Conservation (phyloP, 176 grass and related monocot species). For the Musa acuminata region DNA sequence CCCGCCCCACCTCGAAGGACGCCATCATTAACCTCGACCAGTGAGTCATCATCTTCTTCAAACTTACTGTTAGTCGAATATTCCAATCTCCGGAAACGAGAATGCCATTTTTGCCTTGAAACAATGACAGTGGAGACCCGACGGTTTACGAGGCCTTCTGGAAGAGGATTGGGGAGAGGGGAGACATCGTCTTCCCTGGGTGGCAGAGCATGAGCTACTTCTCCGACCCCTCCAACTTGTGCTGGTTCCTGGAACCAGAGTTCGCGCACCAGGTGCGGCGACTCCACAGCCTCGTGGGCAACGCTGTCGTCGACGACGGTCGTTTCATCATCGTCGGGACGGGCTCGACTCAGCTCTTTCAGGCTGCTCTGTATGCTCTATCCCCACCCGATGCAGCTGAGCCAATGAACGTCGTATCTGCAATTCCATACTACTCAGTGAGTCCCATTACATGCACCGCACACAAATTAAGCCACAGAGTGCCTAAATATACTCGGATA, state of each 20-base stretch:
- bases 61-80: neutral
- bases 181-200: constrained; percentile 55
- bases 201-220: constrained; percentile 88
- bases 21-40: constrained; percentile 57
- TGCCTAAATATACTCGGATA: too few species aligned
- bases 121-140: constrained; percentile 55
- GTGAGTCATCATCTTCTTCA: constrained; percentile 27
- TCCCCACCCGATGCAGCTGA: constrained; percentile 18
- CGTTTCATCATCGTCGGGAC: constrained; percentile 63
- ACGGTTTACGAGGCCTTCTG: constrained; percentile 92
- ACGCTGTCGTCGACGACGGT: constrained; percentile 46
- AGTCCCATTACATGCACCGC: constrained; percentile 9
- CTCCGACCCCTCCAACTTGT: constrained; percentile 46
- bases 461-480: too few species aligned
- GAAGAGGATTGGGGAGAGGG: constrained; percentile 38
- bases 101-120: neutral
- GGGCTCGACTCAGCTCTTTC: constrained; percentile 89
- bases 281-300: constrained; percentile 58
- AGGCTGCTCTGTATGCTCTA: constrained; percentile 80
- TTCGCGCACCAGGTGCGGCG: constrained; percentile 53
- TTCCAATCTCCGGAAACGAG: neutral
- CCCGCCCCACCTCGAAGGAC: constrained; percentile 19
- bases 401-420: constrained; percentile 63
- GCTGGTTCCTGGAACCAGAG: constrained; percentile 78
- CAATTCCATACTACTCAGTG: constrained; percentile 71